These are phyloP conservation scores for Vitis cinerea DNA, from an alignment of 164 flowering plant species.

Conservation along the genomic window DNA sequence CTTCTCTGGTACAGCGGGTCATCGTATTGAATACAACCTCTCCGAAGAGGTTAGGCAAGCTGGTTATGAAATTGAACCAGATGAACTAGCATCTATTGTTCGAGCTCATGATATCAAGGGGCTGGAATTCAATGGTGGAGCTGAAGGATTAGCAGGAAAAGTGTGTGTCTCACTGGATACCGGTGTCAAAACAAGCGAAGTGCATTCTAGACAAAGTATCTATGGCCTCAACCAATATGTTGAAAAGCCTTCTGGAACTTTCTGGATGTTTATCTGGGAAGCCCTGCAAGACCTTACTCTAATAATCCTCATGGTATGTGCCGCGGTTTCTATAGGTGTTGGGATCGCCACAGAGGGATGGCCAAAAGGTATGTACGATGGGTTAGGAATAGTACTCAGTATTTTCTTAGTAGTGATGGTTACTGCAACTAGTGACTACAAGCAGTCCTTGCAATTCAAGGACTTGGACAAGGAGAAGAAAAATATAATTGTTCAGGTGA, in stretches of 20 bases:
- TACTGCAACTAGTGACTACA: constrained; percentile 55
- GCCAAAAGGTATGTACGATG: constrained; percentile 61
- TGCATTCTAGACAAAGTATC: constrained; percentile 29
- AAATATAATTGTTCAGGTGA: constrained; percentile 47
- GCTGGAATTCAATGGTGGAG: constrained; percentile 43
- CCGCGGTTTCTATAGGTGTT: constrained; percentile 50
- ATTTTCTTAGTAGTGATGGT: constrained; percentile 57
- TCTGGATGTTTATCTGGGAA: constrained; percentile 60
- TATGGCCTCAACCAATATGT: constrained; percentile 42
- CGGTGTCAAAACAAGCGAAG: constrained; percentile 32
- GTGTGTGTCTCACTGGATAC: constrained; percentile 33
- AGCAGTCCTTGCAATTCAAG: constrained; percentile 55
- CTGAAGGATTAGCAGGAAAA: constrained; percentile 39
- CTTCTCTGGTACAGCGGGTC: constrained; percentile 29
- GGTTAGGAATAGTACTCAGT: constrained; percentile 46
- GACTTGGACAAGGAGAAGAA: constrained; percentile 52
- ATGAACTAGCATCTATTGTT: constrained; percentile 41
- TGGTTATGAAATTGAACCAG: constrained; percentile 47
- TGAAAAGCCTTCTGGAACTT: constrained; percentile 46
- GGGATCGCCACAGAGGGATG: constrained; percentile 62
- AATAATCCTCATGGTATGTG: constrained; percentile 51
- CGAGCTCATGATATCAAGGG: constrained; percentile 34
- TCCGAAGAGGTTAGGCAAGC: constrained; percentile 36
- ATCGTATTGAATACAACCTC: constrained; percentile 23
- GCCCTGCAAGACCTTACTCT: constrained; percentile 54